Conservation (phyloP, 2,329 filamentous ascomycete species). For the Aspergillus felis region DNA sequence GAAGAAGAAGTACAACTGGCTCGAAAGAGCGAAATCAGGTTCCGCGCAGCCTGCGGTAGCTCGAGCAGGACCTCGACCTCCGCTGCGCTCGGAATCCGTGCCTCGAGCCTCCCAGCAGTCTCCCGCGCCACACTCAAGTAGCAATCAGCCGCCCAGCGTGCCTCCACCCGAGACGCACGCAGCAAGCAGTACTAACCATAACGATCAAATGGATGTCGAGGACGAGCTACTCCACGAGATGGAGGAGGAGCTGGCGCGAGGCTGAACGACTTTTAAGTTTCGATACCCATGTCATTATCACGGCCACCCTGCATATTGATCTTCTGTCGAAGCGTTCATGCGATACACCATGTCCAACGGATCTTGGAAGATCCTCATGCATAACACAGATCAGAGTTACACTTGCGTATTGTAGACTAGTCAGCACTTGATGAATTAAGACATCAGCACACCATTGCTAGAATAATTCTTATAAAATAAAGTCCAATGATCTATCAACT, state of each 20-base stretch:
- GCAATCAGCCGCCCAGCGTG: not conserved
- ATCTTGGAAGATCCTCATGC: not conserved
- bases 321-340: not conserved
- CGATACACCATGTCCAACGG: not conserved
- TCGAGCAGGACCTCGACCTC: not conserved
- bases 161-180: not conserved
- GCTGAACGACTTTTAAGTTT: conserved; percentile 2
- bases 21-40: conserved; percentile 12
- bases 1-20: conserved; percentile 31
- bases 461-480: not conserved
- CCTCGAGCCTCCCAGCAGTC: not conserved
- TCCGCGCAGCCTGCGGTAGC: not conserved
- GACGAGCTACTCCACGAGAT: conserved; percentile 24
- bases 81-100: not conserved
- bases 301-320: not conserved
- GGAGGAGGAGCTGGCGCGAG: conserved; percentile 23
- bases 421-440: not conserved
- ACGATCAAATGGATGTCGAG: conserved; percentile 5
- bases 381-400: not conserved
- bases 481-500: not conserved
- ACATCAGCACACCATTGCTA: not conserved
- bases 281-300: conserved; percentile 2
- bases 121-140: not conserved
- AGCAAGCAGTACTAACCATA: not conserved
- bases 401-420: not conserved